Evolutionary conservation across 768 basidiomycete species (phyloP), one percentile per base, ranked within the genome.

Genomic region (Lactifluus volemus): DNA sequence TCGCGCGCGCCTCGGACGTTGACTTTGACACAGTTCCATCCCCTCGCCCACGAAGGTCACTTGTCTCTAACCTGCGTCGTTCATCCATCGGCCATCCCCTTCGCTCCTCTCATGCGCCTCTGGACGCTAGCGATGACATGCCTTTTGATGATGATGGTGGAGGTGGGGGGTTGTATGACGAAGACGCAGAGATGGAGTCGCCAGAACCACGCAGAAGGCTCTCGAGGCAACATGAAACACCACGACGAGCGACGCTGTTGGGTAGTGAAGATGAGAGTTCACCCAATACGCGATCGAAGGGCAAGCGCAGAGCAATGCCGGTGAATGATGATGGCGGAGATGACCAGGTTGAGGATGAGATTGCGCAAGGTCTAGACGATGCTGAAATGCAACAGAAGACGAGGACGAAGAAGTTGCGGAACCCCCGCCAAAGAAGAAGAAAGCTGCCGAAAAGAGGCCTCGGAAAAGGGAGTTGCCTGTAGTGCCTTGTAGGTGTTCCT

Each of bases 321-420:
- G 64, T 58, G 17, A 60, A 59, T 1, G 67, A 59, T 39, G 36
- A 60, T 38, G 59, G 59, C 38, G 67, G 58, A 11, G 70, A 66
- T 29, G 58, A 71, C 12, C 75, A 70, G 5, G 56, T 76, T 19
- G 77, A 78, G 59, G 74, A 77, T n/a, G 78, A 79, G 48, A 75
- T 78, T 30, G 70, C 70, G n/a, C 72, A 68, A 49, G 74, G 74
- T 17, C 61, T 79, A 6, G 57, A 64, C 10, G 70, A 71, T 5
- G 49, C 68, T 1, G 72, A 71, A 3, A 56, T 62, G 49, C 63
- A 60, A 34, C 61, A 51, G 50, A 49, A 15, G 72, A 73, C 15
- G 70, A 71, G 21, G 73, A 78, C 2, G 68, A 71, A 47, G 69
- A 68, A 39, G 68, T 68, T 50, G 67, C 70, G 29, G 58, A 59